Evolutionary conservation across 768 basidiomycete genomes (phyloP).

Genomic region (Mycena crocata): DNA sequence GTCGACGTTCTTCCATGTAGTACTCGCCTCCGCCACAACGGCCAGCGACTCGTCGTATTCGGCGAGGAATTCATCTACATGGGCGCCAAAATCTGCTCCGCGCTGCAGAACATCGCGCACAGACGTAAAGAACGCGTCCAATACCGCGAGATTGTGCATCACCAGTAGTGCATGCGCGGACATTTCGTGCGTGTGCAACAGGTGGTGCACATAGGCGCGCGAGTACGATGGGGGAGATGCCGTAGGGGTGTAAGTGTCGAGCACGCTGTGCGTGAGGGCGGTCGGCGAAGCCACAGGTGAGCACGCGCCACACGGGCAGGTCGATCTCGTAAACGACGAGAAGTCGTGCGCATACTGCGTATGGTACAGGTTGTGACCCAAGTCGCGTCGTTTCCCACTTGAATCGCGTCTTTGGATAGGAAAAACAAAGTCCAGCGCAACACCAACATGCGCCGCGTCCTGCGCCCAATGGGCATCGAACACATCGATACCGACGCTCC

Average conservation of each 20-base stretch:
- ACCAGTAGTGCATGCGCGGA: conserved; percentile 80
- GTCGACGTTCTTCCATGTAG: conserved; percentile 75
- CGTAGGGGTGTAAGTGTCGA: conserved; percentile 44
- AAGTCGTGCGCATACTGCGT: conserved; percentile 71
- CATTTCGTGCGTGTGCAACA: conserved; percentile 93
- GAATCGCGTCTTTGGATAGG: conserved; percentile 60
- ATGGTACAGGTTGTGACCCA: conserved; percentile 84
- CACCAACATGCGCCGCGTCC: conserved; percentile 72
- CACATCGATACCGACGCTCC: conserved; percentile 76
- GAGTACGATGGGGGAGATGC: conserved; percentile 47
- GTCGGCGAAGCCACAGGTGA: conserved; percentile 53
- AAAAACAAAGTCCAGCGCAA: conserved; percentile 85
- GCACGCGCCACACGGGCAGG: conserved; percentile 70
- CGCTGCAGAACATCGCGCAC: conserved; percentile 55
- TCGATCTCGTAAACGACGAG: conserved; percentile 55
- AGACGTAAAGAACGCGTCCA: conserved; percentile 72
- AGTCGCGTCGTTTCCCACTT: conserved; percentile 46
- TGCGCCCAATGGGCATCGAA: conserved; percentile 83
- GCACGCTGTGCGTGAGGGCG: conserved; percentile 57
- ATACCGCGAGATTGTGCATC: conserved; percentile 79
- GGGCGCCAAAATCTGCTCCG: conserved; percentile 13
- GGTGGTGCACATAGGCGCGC: conserved; percentile 84
- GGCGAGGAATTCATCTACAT: conserved; percentile 62
- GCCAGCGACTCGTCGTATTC: conserved; percentile 61
- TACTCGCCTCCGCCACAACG: conserved; percentile 64